These are phyloP conservation scores for Vinca minor DNA, from an alignment of 257 asterid species.

Conservation along the genomic window DNA sequence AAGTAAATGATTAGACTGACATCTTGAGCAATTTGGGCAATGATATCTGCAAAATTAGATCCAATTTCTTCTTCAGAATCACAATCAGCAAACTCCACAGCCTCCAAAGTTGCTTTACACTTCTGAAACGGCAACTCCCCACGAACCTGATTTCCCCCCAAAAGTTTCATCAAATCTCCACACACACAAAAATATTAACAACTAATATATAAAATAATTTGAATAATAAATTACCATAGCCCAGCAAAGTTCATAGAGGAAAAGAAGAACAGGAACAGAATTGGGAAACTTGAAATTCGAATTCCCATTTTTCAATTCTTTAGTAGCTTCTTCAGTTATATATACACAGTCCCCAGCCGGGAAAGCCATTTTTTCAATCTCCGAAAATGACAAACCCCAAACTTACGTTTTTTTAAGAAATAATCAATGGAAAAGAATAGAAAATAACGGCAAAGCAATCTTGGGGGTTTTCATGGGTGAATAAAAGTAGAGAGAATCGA, in stretches of 20 bases:
- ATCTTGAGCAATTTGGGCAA: slow-evolving; percentile 91
- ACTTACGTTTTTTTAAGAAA: background rate
- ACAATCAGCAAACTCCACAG: slow-evolving; percentile 67
- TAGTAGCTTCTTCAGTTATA: slow-evolving; percentile 57
- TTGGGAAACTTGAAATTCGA: slow-evolving; percentile 53
- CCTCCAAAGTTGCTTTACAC: slow-evolving; percentile 82
- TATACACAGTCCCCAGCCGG: slow-evolving; percentile 53
- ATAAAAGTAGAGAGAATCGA: background rate
- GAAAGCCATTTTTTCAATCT: slow-evolving; percentile 63
- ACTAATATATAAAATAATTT: background rate
- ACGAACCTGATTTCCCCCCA: slow-evolving; percentile 51
- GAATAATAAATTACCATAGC: slow-evolving; percentile 42
- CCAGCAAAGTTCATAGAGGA: slow-evolving; percentile 77
- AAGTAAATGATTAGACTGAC: slow-evolving; percentile 40
- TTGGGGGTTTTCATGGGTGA: background rate
- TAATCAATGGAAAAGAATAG: background rate
- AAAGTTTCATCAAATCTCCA: background rate
- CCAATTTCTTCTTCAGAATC: slow-evolving; percentile 72
- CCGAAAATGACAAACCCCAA: too few relatives aligned
- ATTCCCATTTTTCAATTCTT: slow-evolving; percentile 62
- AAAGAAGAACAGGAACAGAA: slow-evolving; percentile 61
- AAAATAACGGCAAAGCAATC: background rate
- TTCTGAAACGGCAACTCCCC: slow-evolving; percentile 88
- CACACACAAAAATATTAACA: background rate
- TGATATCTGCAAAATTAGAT: slow-evolving; percentile 88